Evolutionary conservation across 305 asterid genomes (phyloP).

Genomic region (Lippia alba): DNA sequence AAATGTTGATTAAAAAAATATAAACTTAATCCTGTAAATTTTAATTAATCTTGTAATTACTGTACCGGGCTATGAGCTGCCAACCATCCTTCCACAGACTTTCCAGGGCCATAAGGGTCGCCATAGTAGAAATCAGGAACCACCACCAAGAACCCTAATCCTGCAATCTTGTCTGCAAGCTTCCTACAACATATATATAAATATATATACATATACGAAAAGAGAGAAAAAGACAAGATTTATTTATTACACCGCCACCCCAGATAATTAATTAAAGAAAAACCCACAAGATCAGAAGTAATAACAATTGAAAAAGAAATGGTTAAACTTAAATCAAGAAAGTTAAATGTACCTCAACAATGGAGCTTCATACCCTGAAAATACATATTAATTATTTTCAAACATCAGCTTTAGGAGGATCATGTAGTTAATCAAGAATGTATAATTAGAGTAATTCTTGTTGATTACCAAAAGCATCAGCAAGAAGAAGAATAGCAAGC

Average conservation of each 20-base stretch:
- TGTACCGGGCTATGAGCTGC: slow-evolving; percentile 45
- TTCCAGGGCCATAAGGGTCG: slow-evolving; percentile 45
- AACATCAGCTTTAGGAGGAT: neutral
- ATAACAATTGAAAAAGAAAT: neutral
- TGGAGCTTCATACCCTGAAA: slow-evolving; percentile 63
- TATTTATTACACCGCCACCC: too few species aligned
- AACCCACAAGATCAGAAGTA: too few species aligned
- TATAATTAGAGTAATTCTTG: too few species aligned
- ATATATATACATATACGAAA: too few species aligned
- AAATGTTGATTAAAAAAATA: too few species aligned
- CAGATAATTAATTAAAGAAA: too few species aligned
- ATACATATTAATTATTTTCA: neutral
- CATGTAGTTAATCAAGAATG: neutral
- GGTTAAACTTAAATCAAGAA: neutral
- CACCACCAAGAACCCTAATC: slow-evolving; percentile 55
- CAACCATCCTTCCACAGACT: slow-evolving; percentile 43
- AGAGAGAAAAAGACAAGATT: too few species aligned
- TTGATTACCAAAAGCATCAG: slow-evolving; percentile 55
- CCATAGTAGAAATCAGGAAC: slow-evolving; percentile 74
- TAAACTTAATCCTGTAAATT: too few species aligned
- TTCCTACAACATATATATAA: slow-evolving; percentile 42
- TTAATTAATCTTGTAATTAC: too few species aligned
- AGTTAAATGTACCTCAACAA: slow-evolving; percentile 50
- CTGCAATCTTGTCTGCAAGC: slow-evolving; percentile 65
- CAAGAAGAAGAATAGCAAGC: slow-evolving; percentile 49